These are phyloP conservation scores for Pseudohalonectria lignicola DNA, from an alignment of 2,329 filamentous ascomycete genomes.

Conservation along the genomic window DNA sequence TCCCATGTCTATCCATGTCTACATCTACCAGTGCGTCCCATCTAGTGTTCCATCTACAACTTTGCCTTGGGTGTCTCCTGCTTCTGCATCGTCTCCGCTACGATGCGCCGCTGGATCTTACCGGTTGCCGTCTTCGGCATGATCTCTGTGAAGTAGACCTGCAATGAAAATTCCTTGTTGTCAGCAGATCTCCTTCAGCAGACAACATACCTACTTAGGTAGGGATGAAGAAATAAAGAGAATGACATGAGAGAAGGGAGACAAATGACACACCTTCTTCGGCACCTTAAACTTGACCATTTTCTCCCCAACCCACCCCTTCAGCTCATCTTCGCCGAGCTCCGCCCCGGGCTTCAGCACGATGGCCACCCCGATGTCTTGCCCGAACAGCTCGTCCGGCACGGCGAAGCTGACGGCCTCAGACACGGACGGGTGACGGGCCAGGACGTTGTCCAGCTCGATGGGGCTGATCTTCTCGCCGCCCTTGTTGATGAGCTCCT, in stretches of 20 bases:
- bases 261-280: conserved; percentile 63
- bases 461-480: conserved; percentile 86
- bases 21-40: too few relatives aligned
- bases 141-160: conserved; percentile 70
- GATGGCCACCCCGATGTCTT: conserved; percentile 69
- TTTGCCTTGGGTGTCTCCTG: conserved; percentile 44
- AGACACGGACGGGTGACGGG: conserved; percentile 59
- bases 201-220: neutral
- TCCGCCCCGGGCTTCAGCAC: conserved; percentile 57
- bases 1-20: too few relatives aligned
- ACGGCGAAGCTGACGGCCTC: conserved; percentile 81
- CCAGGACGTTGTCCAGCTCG: conserved; percentile 73
- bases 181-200: neutral
- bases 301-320: conserved; percentile 55
- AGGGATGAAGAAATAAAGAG: neutral
- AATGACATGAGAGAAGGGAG: neutral
- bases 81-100: conserved; percentile 78
- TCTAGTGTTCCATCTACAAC: too few relatives aligned
- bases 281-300: conserved; percentile 79
- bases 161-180: conserved; percentile 6
- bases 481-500: conserved; percentile 85
- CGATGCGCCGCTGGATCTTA: conserved; percentile 76
- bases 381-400: conserved; percentile 71
- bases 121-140: conserved; percentile 92
- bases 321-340: conserved; percentile 49